Base-by-base conservation (phyloP, 129 eudicot genomes). In the Flaveria ramosissima region DNA sequence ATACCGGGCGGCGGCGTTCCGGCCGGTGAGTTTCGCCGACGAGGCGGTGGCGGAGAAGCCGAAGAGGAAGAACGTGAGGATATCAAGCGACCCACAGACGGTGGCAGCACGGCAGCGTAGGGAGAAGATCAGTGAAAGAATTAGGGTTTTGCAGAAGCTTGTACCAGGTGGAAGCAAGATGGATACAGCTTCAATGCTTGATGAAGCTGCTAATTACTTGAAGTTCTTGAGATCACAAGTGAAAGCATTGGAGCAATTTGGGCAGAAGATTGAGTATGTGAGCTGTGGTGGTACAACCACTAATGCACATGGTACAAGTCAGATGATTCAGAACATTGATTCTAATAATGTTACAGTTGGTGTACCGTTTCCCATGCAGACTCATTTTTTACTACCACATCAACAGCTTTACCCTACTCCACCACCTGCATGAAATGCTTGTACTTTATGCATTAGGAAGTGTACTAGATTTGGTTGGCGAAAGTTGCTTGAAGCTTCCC, bases 111-210 rank as follows among this genome's bases (percentile, higher is more conserved):
- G 98, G 70, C 96, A 93, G 68, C 80, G 98, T 65, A 87, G 98
- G 45, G 98, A 93, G 67, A 89, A 88, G 67, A 93, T 93, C 2
- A 89, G 97, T 20, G 98, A 91, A 62, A 83, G 83, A 60, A 88
- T 93, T 81, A 84, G 98, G 86, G 97, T 89, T 77, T 83, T 93
- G 83, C 98, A 93, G 68, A 83, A 82, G 46, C 87, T 93, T 3
- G 98, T 93, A 3, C 98, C 98, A 0, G 98, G 98, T 15, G 98
- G 98, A 1, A 90, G 73, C 76, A 93, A 93, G 50, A 91, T 93
- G 98, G 98, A 93, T 76, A 93, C 98, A 3, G 98, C 98, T 53
- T 87, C 98, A 3, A 93, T 93, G 98, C 92, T 93, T 4, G 98
- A 93, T 71, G 98, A 91, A 60, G 98, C 98, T 61, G 98, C 98